Conservation (phyloP, 257 asterid genomes). For the Scutellaria galericulata region DNA sequence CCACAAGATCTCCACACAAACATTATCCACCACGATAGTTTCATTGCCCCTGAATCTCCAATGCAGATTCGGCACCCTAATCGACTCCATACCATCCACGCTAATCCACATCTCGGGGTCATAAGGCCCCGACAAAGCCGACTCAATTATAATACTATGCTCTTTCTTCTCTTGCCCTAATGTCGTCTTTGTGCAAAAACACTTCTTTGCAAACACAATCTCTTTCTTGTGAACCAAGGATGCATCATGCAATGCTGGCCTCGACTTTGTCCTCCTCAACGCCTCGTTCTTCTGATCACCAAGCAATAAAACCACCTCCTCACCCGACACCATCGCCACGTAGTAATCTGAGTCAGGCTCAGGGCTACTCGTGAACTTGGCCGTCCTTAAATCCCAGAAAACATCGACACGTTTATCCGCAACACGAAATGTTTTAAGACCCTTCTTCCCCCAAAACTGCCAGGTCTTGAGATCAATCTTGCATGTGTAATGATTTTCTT, state of each 20-base stretch:
- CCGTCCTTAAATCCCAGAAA: constrained; percentile 78
- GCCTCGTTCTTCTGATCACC: constrained; percentile 84
- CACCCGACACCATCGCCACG: constrained; percentile 67
- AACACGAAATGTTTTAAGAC: constrained; percentile 64
- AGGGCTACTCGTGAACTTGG: constrained; percentile 60
- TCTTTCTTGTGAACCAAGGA: constrained; percentile 72
- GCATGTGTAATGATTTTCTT: constrained; percentile 63
- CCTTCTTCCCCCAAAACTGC: constrained; percentile 96
- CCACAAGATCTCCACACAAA: constrained; percentile 74
- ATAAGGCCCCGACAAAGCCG: constrained; percentile 46
- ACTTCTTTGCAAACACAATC: constrained; percentile 68
- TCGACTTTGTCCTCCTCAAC: constrained; percentile 55
- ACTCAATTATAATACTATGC: constrained; percentile 71
- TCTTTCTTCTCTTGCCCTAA: constrained; percentile 66
- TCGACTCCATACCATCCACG: constrained; percentile 67
- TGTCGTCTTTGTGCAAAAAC: constrained; percentile 68
- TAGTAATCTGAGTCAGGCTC: constrained; percentile 75
- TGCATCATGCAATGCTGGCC: constrained; percentile 53
- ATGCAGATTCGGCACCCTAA: constrained; percentile 68
- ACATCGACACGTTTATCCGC: constrained; percentile 65
- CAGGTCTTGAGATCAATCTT: constrained; percentile 87
- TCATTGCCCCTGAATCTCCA: constrained; percentile 96
- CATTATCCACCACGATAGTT: constrained; percentile 59
- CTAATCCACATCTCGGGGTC: constrained; percentile 91
- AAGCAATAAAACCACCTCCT: constrained; percentile 59